These are phyloP conservation scores for Stenocarpella maydis DNA, from an alignment of 2,329 filamentous ascomycete genomes.

Conservation along the genomic window DNA sequence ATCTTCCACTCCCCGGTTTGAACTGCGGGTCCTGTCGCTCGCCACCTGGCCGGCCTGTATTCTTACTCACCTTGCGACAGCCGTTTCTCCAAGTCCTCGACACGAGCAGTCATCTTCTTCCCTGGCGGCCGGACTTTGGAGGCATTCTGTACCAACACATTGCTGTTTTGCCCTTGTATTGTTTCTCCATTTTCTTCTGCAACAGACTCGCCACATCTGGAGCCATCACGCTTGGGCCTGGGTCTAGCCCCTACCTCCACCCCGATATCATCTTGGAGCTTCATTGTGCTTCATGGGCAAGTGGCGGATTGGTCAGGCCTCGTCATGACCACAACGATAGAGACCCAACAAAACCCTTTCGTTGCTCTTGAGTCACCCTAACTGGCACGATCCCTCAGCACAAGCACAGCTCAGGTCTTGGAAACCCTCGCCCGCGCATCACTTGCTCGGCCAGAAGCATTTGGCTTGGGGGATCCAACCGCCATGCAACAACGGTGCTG, in stretches of 20 bases:
- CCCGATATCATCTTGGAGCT: background rate
- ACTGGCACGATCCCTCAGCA: background rate
- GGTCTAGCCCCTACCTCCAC: background rate
- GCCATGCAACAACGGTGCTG: background rate
- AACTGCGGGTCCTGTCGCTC: background rate
- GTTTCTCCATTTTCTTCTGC: background rate
- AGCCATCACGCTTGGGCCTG: background rate
- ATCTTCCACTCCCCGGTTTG: no score
- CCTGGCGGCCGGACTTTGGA: background rate
- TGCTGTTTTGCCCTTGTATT: background rate
- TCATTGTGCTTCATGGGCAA: background rate
- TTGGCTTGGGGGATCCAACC: no score
- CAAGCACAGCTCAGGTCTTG: background rate
- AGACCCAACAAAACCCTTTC: background rate
- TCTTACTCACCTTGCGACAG: background rate
- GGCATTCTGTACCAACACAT: background rate
- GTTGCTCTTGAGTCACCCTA: background rate
- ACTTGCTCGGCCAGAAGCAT: background rate
- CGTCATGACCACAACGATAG: background rate
- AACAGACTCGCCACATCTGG: background rate
- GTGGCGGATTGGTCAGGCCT: background rate
- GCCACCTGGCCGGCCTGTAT: constrained; percentile 1
- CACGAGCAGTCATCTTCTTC: background rate
- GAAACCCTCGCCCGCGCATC: no score
- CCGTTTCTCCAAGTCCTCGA: background rate